Conservation (phyloP, 2,329 filamentous ascomycete genomes). For the Leptodontidium sp. region DNA sequence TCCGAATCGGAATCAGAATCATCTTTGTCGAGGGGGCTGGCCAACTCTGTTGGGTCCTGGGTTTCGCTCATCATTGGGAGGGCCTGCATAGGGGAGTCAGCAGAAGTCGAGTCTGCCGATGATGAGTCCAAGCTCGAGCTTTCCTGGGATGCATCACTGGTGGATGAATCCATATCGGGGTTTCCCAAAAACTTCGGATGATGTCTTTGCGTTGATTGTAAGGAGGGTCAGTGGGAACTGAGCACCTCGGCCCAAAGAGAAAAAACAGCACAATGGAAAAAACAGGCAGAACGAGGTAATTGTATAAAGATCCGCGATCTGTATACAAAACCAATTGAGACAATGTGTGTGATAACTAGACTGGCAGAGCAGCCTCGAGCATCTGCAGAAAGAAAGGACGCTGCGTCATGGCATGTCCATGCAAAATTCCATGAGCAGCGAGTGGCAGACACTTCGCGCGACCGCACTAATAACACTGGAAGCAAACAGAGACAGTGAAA, state of each 20-base stretch:
- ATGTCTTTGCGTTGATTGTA: conserved; percentile 20
- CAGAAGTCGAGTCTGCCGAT: conserved; percentile 38
- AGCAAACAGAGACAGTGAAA: conserved; percentile 33
- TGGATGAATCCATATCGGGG: conserved; percentile 39
- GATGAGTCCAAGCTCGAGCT: conserved; percentile 42
- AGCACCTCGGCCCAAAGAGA: conserved; percentile 24
- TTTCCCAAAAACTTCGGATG: conserved; percentile 19
- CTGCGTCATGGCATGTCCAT: conserved; percentile 34
- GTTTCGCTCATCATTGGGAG: conserved; percentile 25
- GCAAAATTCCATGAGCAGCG: conserved; percentile 28
- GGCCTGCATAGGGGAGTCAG: conserved; percentile 36
- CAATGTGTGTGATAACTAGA: conserved; percentile 31
- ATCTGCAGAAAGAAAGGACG: conserved; percentile 35
- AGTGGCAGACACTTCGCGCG: conserved; percentile 35
- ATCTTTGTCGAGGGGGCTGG: conserved; percentile 34
- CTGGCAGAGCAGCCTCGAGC: conserved; percentile 32
- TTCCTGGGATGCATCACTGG: conserved; percentile 39
- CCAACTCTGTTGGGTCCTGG: conserved; percentile 27
- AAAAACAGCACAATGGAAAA: conserved; percentile 39
- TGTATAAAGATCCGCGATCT: conserved; percentile 39
- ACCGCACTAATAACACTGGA: conserved; percentile 34
- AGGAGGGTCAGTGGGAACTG: conserved; percentile 24
- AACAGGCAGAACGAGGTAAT: conserved; percentile 35
- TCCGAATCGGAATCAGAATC: conserved; percentile 48
- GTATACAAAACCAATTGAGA: conserved; percentile 41